These are phyloP conservation scores for Rostrohypoxylon terebratum DNA, from an alignment of 495 filamentous ascomycete species.

Conservation along the genomic window DNA sequence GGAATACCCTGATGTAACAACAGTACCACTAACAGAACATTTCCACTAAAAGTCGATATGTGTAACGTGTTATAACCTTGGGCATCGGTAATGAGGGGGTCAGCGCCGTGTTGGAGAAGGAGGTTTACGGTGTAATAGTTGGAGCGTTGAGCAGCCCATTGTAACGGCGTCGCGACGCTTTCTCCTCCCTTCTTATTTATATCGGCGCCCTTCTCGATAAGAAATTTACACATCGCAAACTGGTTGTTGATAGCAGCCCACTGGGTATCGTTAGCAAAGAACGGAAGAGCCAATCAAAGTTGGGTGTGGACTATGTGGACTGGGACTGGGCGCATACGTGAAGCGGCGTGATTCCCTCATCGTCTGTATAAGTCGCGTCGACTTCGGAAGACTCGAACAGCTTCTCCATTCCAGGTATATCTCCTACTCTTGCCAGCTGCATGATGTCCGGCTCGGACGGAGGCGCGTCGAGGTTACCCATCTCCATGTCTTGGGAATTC, in stretches of 20 bases:
- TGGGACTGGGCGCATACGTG: slow-evolving; percentile 72
- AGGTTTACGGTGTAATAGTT: slow-evolving; percentile 84
- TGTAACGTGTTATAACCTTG: slow-evolving; percentile 98
- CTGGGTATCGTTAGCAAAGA: slow-evolving; percentile 63
- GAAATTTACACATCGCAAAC: slow-evolving; percentile 93
- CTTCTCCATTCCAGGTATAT: slow-evolving; percentile 86
- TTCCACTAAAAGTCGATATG: slow-evolving; percentile 95
- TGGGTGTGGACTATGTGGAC: not conserved
- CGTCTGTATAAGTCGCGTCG: slow-evolving; percentile 83
- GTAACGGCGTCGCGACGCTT: slow-evolving; percentile 88
- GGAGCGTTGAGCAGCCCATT: slow-evolving; percentile 96
- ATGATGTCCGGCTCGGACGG: slow-evolving; percentile 84
- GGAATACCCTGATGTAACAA: slow-evolving; percentile 91
- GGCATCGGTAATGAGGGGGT: slow-evolving; percentile 86
- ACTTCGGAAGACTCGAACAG: slow-evolving; percentile 85
- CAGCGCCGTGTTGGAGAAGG: slow-evolving; percentile 86
- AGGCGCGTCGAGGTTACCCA: slow-evolving; percentile 67
- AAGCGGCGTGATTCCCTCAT: slow-evolving; percentile 92
- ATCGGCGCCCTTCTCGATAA: slow-evolving; percentile 88
- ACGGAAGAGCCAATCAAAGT: not conserved
- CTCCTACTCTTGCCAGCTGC: slow-evolving; percentile 91
- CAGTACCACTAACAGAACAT: slow-evolving; percentile 89
- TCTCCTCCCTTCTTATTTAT: slow-evolving; percentile 96
- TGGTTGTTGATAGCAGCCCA: slow-evolving; percentile 99
- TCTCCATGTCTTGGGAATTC: slow-evolving; percentile 72